Base-by-base conservation (phyloP, 768 basidiomycete species). In the Lepiota venenata region DNA sequence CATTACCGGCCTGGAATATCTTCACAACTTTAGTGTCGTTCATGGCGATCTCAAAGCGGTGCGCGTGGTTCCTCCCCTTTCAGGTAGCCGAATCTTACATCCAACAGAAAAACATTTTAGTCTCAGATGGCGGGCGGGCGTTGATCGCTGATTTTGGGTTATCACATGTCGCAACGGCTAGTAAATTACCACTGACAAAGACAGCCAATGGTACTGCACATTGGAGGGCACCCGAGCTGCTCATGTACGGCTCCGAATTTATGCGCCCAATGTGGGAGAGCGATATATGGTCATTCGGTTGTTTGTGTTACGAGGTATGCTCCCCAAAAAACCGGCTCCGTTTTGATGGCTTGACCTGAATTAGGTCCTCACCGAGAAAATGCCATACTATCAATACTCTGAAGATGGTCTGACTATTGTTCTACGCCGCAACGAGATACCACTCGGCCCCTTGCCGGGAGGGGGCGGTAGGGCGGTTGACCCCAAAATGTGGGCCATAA, bases 31-130 rank as follows among this genome's bases (percentile, higher is more conserved):
- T 14, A 32, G 27, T 4, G 42, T 51, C 3, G 40, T 51, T n/a
- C 50, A 51, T 43, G 39, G 50, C 4, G 50, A 51, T 21, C 50
- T 51, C 15, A 51, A 51, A 43, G 50, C 40, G 6, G 50, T 51
- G 32, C 8, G 50, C 9, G 7, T 3, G 12, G 18, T 16, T n/a
- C 4, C 12, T 36, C n/a, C 4, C 12, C 2, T 32, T 20, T 32
- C n/a, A 14, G 10, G n/a, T 11, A 51, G 35, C 5, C 2, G 12
- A 51, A 1, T 4, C 14, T 14, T 51, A 14, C 35, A 4, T n/a
- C 11, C 15, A 5, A 10, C 27, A 50, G 50, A 9, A 38, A 11
- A 50, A 50, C 12, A 41, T 50, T 10, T 39, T 50, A 7, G 41
- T 50, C 39, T 50, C 50, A 4, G 41, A 20, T 15, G 32, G 9